Evolutionary conservation across 305 asterid species (phyloP).

Genomic region (Fraxinus platypoda): DNA sequence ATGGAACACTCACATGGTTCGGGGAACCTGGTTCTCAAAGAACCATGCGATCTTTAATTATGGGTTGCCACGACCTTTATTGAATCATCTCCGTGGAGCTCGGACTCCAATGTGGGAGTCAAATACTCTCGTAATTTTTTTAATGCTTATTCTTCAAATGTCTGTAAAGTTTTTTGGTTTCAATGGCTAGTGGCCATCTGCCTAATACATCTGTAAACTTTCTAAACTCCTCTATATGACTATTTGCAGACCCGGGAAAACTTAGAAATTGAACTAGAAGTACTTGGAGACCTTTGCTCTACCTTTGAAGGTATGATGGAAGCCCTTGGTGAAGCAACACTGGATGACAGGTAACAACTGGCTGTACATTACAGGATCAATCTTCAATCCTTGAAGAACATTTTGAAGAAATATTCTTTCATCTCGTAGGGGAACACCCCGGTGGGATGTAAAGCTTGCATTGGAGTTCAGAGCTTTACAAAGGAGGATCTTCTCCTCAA

Average conservation of each 20-base stretch:
- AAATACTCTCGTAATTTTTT: constrained; percentile 38
- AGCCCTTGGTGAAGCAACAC: constrained; percentile 48
- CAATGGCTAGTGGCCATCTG: neutral
- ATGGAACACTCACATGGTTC: constrained; percentile 81
- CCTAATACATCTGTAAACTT: neutral
- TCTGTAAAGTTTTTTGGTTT: constrained; percentile 3
- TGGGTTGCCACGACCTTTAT: constrained; percentile 70
- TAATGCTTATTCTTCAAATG: constrained; percentile 11
- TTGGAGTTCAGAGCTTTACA: constrained; percentile 60
- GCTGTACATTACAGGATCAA: neutral
- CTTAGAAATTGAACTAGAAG: constrained; percentile 61
- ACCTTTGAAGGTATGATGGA: constrained; percentile 74
- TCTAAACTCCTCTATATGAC: constrained; percentile 15
- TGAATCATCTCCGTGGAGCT: constrained; percentile 64
- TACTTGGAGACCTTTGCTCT: constrained; percentile 55
- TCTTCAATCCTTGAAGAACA: neutral
- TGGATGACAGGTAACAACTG: constrained; percentile 50
- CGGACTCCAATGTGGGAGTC: constrained; percentile 35
- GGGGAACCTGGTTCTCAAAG: constrained; percentile 83
- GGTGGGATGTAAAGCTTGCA: constrained; percentile 84
- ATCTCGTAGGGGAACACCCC: constrained; percentile 41
- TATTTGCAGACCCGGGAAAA: constrained; percentile 44
- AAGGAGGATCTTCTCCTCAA: constrained; percentile 61
- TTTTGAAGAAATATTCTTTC: constrained; percentile 16
- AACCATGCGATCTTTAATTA: constrained; percentile 60